phyloP scores from a whole-genome alignment of 1,284 basidiomycete species.

The Exsudoporus floridanus region DNA sequence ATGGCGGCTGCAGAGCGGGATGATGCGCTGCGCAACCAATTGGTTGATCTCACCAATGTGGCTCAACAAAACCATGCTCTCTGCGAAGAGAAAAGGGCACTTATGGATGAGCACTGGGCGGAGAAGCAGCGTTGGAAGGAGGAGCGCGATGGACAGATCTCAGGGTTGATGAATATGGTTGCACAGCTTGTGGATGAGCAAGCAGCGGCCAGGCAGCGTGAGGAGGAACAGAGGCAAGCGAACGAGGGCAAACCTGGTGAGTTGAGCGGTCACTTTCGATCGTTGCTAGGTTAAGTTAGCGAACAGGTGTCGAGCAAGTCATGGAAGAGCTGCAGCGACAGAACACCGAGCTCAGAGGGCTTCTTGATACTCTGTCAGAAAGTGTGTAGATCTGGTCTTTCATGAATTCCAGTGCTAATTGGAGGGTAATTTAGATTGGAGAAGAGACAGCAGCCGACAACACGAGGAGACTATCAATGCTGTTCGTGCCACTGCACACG shows the following conservation, averaged over 20 bases:
- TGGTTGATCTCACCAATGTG: conserved; percentile 65
- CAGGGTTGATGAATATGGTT: conserved; percentile 58
- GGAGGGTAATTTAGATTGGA: conserved; percentile 48
- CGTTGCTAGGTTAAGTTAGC: conserved; percentile 5
- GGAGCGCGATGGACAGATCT: conserved; percentile 52
- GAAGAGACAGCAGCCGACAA: conserved; percentile 57
- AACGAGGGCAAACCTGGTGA: conserved; percentile 52
- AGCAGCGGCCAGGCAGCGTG: conserved; percentile 46
- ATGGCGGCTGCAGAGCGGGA: conserved; percentile 57
- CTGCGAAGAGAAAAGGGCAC: conserved; percentile 52
- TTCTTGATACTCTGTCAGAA: conserved; percentile 52
- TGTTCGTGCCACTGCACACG: conserved; percentile 61
- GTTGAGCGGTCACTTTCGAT: conserved; percentile 15
- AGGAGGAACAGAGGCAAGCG: conserved; percentile 50
- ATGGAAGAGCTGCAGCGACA: conserved; percentile 52
- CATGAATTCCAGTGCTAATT: conserved; percentile 7
- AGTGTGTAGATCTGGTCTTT: conserved; percentile 38
- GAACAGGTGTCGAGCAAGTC: conserved; percentile 50
- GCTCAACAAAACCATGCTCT: conserved; percentile 62
- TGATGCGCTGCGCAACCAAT: conserved; percentile 55
- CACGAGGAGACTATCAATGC: conserved; percentile 63
- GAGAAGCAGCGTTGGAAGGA: conserved; percentile 55
- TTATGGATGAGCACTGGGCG: conserved; percentile 56
- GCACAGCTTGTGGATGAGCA: conserved; percentile 54
- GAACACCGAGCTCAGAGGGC: conserved; percentile 52